These are phyloP conservation scores for Dianthus caryophyllus DNA, from an alignment of 148 eudicot species.

Conservation along the genomic window DNA sequence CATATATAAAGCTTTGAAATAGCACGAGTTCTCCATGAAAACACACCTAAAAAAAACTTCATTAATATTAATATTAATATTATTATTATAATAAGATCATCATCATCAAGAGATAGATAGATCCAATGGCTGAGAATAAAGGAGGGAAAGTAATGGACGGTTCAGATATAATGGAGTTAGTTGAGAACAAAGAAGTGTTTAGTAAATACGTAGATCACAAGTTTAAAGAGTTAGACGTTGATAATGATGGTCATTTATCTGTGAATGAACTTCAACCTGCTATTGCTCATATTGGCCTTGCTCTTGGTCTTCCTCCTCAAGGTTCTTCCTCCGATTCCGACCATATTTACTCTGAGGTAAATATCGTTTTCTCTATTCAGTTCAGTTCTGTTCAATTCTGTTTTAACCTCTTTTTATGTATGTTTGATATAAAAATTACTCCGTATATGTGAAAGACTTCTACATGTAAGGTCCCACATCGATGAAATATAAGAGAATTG, in stretches of 20 bases:
- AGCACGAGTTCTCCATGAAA: conserved; percentile 33
- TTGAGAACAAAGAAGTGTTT: conserved; percentile 54
- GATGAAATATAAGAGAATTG: too few relatives aligned
- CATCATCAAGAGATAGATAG: too few relatives aligned
- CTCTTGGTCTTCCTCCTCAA: conserved; percentile 73
- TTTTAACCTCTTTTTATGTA: not conserved
- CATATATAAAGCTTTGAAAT: conserved; percentile 3
- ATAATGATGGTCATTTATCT: conserved; percentile 69
- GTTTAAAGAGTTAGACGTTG: conserved; percentile 60
- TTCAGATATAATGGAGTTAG: conserved; percentile 84
- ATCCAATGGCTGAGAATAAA: conserved; percentile 23
- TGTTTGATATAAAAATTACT: too few relatives aligned
- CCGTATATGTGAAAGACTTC: too few relatives aligned
- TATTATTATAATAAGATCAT: too few relatives aligned
- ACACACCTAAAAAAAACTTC: not conserved
- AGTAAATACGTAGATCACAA: conserved; percentile 55
- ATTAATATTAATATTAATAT: too few relatives aligned
- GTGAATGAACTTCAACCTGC: conserved; percentile 76
- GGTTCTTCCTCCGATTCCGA: conserved; percentile 65
- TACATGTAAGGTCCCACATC: too few relatives aligned
- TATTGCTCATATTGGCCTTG: conserved; percentile 73
- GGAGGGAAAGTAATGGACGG: conserved; percentile 56
- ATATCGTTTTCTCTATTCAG: not conserved
- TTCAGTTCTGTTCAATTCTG: not conserved
- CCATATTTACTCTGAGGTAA: conserved; percentile 90